A percentile compares a stretch with the other conserved stretches of the same genome.
phyloP scores from a whole-genome alignment of 2,329 filamentous ascomycete species.

The Paraphaeosphaeria minitans region DNA sequence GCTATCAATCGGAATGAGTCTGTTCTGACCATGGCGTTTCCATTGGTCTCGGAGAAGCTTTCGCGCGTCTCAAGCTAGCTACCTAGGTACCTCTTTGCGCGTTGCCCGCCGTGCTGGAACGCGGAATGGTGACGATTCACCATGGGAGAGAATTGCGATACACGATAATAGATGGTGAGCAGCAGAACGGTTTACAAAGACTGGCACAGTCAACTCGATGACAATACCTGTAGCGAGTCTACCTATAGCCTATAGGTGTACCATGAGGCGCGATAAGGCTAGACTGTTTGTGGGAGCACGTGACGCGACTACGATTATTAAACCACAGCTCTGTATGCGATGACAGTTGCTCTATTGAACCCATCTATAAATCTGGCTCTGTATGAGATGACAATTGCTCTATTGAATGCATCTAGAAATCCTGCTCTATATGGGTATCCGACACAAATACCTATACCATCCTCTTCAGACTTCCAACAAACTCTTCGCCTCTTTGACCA shows the following conservation, averaged over 20 bases:
- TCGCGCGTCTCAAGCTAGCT: too few species aligned
- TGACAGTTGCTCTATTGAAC: neutral
- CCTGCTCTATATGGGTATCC: neutral
- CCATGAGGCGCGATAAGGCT: neutral
- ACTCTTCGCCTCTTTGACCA: constrained; percentile 42
- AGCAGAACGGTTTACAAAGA: too few species aligned
- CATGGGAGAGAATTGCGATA: too few species aligned
- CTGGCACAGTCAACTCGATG: neutral
- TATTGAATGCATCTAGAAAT: neutral
- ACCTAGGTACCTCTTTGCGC: too few species aligned
- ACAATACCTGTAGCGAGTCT: neutral
- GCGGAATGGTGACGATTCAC: too few species aligned
- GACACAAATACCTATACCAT: neutral
- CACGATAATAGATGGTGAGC: too few species aligned
- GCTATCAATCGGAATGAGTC: too few species aligned
- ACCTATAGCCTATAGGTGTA: too few species aligned
- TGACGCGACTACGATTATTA: neutral
- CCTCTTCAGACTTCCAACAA: constrained; percentile 31
- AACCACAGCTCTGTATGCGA: neutral
- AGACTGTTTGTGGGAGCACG: neutral
- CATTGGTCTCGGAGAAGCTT: too few species aligned
- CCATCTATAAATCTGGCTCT: too few species aligned
- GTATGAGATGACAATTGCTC: neutral
- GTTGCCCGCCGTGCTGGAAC: too few species aligned
- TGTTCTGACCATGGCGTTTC: too few species aligned